Base-by-base conservation (phyloP, 306 rosid species). In the Ochetophila trinervis region DNA sequence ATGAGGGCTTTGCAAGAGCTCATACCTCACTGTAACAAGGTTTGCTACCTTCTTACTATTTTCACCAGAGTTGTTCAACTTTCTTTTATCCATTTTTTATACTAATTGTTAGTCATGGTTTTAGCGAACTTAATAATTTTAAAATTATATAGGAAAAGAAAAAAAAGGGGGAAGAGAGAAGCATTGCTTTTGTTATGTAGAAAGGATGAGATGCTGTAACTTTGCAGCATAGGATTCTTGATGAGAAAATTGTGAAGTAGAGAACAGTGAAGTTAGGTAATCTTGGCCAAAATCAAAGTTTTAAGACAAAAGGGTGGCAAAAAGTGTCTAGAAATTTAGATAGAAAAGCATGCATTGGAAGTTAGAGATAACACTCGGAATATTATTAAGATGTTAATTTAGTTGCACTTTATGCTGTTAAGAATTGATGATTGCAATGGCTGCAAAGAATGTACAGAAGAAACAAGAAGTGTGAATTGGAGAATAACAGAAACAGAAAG, bases 21-120 rank as follows among this genome's bases (percentile, higher is more conserved):
- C 53, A 86, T 91, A 80, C 97, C 97, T 24, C 89, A 88, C 74
- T 73, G 91, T 53, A 91, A 84, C 81, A 88, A 91, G 96, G 97
- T 91, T 74, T 53, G 27, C 48, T 53, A 34, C 48, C 18, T 68
- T 53, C 67, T 15, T 66, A 60, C 58, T 60, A n/a, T 67, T 48
- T 56, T 47, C 32, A 27, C 32, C 32, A 8, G 70, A 47, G 18
- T 52, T 24, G 19, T 19, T 30, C n/a, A n/a, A n/a, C n/a, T 15
- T 48, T 62, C 32, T 52, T 7, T 20, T 27, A 1, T 27, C 32
- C 2, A 27, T 27, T 27, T 27, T 27, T 27, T 27, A 27, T 27
- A 27, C 32, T 27, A 27, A 27, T 27, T 27, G 2, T 27, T 27
- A 2, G 2, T 27, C 32, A 27, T 4, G 32, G 32, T 27, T 27